phyloP scores from a whole-genome alignment of 495 filamentous ascomycete genomes.

The Penicillium tannophilum region DNA sequence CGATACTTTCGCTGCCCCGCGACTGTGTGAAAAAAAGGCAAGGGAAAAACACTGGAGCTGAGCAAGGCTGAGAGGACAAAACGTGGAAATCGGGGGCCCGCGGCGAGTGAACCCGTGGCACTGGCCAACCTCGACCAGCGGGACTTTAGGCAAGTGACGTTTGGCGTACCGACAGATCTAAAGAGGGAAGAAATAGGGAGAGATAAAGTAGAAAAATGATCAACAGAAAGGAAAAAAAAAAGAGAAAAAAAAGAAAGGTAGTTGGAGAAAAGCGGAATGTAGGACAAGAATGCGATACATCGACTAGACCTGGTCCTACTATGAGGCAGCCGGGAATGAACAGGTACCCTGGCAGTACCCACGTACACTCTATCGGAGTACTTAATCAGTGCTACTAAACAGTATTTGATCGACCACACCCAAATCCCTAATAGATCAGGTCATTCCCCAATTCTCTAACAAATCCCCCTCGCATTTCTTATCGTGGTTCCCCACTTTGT shows the following conservation, averaged over 20 bases:
- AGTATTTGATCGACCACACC: too few relatives aligned
- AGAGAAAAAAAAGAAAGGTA: slow-evolving; percentile 17
- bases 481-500: slow-evolving; percentile 9
- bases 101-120: slow-evolving; percentile 30
- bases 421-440: background rate
- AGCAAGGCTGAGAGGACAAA: slow-evolving; percentile 7
- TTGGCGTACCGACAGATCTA: slow-evolving; percentile 6
- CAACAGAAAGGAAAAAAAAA: slow-evolving; percentile 14
- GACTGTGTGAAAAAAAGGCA: slow-evolving; percentile 4
- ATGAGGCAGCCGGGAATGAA: background rate
- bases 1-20: background rate
- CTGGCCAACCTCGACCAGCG: slow-evolving; percentile 19
- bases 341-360: slow-evolving; percentile 11
- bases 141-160: slow-evolving; percentile 19
- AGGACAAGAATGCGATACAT: slow-evolving; percentile 23
- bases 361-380: background rate
- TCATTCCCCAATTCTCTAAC: background rate
- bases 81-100: slow-evolving; percentile 20
- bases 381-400: too few relatives aligned
- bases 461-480: background rate
- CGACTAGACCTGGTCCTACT: slow-evolving; percentile 10
- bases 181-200: slow-evolving; percentile 1
- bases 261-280: slow-evolving; percentile 7
- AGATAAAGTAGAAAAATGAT: slow-evolving; percentile 12
- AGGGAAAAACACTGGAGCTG: slow-evolving; percentile 3